Evolutionary conservation across 352 stramenopile species (phyloP), one percentile per base, ranked within the genome.

Genomic region (Globisporangium nagaii): DNA sequence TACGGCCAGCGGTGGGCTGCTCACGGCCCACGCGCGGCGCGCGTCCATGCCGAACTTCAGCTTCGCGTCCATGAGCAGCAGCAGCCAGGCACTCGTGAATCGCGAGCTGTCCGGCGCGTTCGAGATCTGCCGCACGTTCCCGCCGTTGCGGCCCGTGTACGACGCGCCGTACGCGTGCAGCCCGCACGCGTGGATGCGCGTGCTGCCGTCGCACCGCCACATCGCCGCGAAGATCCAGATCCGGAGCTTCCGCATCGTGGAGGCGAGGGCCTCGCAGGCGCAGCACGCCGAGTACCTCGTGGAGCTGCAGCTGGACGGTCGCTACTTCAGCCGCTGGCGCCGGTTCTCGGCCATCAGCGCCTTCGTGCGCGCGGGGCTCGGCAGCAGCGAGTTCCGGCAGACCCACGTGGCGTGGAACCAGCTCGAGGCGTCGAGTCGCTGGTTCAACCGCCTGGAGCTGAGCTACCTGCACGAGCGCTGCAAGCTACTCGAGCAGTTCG

Each of bases 371-470:
- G 68, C 68, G 32, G 62, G n/a, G n/a, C n/a, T 93, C 37, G 68
- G 76, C 43, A 61, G 41, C 44, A 79, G 68, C 62, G 72, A 84
- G 58, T 89, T 80, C 57, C 66, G 62, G 8, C 69, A 83, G 37
- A 72, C 73, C 11, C 62, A 84, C 53, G 59, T 60, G n/a, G 66
- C 68, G 24, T 93, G 83, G 83, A 67, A 60, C 24, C 63, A 72
- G 24, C 60, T 93, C 22, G 74, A 82, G 22, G 71, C 71, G 22
- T 60, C 53, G 17, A 87, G 79, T 52, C 73, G 80, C 36, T 93
- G 83, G 83, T 90, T 93, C 63, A 84, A 90, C 62, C 82, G 80
- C 15, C 73, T 93, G 19, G 83, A 93, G 62, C 66, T 93, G 13
- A 81, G 62, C 56, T 93, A 93, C 67, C 57, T 93, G 53, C 83